Evolutionary conservation across 2,329 filamentous ascomycete genomes (phyloP).

Genomic region (Arthrobotrys sinensis): DNA sequence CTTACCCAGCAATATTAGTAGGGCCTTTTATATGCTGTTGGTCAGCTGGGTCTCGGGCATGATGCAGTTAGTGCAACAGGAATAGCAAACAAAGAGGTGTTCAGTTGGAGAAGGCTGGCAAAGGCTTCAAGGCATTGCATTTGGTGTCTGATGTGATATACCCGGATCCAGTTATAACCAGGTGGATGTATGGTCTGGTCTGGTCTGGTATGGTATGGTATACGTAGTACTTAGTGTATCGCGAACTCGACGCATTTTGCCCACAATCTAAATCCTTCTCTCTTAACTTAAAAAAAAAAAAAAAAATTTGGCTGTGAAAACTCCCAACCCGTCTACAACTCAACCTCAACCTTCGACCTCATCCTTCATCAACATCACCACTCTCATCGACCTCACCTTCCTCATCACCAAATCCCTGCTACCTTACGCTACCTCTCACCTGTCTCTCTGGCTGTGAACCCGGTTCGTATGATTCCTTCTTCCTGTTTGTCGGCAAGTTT

Average conservation of each 20-base stretch:
- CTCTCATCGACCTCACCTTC: not conserved
- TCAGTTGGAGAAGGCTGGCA: not conserved
- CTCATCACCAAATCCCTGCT: not conserved
- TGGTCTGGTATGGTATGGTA: too few relatives aligned
- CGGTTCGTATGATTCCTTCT: not conserved
- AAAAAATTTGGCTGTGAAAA: not conserved
- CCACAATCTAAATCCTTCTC: not conserved
- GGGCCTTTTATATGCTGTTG: not conserved
- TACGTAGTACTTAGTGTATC: not conserved
- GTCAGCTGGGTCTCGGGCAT: not conserved
- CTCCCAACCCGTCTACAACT: slow-evolving; percentile 2
- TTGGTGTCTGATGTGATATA: not conserved
- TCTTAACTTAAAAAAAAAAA: not conserved
- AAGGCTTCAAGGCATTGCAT: not conserved
- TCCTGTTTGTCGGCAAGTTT: slow-evolving; percentile 20
- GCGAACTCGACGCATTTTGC: slow-evolving; percentile 16
- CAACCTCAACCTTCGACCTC: not conserved
- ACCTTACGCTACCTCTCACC: not conserved
- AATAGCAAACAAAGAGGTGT: slow-evolving; percentile 18
- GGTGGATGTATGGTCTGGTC: not conserved
- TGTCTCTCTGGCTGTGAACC: not conserved
- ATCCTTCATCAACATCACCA: slow-evolving; percentile 2
- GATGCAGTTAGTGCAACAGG: not conserved
- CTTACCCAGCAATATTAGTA: too few relatives aligned
- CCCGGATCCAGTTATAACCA: not conserved